phyloP scores from a whole-genome alignment of 2,329 filamentous ascomycete genomes.

The Colletotrichum sp. region DNA sequence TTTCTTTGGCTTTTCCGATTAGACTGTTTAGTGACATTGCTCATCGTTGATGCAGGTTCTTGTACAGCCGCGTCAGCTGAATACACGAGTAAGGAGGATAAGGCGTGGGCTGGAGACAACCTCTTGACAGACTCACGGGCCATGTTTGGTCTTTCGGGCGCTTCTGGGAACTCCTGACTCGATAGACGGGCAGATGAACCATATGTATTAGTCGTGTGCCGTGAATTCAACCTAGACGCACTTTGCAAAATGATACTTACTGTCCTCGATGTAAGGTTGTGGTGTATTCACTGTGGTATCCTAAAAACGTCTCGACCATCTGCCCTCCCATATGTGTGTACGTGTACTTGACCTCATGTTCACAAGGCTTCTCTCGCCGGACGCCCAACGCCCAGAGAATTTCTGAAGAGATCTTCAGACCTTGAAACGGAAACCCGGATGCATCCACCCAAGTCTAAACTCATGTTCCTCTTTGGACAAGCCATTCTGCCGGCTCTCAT shows the following conservation, averaged over 20 bases:
- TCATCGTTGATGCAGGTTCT: not conserved
- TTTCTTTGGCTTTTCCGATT: not conserved
- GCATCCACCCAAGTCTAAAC: conserved; percentile 27
- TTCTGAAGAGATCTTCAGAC: conserved; percentile 1
- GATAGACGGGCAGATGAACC: not conserved
- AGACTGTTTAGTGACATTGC: not conserved
- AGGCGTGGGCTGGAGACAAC: not conserved
- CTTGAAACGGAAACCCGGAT: conserved; percentile 26
- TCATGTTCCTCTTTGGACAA: conserved; percentile 24
- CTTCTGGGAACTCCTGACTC: not conserved
- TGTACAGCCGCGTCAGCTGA: not conserved
- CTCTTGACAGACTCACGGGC: not conserved
- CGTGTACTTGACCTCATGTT: not conserved
- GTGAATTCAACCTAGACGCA: not conserved
- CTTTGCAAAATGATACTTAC: not conserved
- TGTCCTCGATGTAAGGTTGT: not conserved
- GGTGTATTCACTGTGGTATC: not conserved
- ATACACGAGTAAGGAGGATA: not conserved
- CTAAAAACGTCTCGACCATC: not conserved
- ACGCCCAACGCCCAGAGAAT: not conserved
- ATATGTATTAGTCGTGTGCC: not conserved
- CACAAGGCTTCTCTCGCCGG: not conserved
- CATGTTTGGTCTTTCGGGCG: not conserved
- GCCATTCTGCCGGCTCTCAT: conserved; percentile 10
- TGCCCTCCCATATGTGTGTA: not conserved